A percentile compares a stretch with the other conserved stretches of the same genome.
Evolutionary conservation across 2,329 filamentous ascomycete genomes (phyloP).

Genomic region (Parafenestella ontariensis): DNA sequence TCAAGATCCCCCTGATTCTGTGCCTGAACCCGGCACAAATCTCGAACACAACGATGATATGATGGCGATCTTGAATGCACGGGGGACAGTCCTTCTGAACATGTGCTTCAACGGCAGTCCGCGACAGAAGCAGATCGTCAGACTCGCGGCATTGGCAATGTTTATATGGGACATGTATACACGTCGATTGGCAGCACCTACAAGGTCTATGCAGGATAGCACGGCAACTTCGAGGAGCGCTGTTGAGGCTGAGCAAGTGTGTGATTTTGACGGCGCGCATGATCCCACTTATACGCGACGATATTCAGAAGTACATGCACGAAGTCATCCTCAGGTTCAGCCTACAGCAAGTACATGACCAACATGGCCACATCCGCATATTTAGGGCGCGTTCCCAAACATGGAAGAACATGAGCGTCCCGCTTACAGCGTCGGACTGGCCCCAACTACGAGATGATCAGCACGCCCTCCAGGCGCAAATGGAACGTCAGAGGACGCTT

Average conservation of each 20-base stretch:
- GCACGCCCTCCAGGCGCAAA: neutral
- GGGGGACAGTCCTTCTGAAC: conserved; percentile 8
- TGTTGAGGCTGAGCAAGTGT: too few species aligned
- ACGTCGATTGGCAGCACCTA: neutral
- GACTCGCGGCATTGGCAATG: neutral
- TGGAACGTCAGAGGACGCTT: neutral
- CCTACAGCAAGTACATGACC: neutral
- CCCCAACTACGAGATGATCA: neutral
- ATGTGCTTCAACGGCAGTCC: neutral
- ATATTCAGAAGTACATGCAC: neutral
- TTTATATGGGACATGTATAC: neutral
- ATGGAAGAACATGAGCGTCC: neutral
- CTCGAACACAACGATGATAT: conserved; percentile 2
- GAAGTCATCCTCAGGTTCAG: neutral
- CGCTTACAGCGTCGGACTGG: neutral
- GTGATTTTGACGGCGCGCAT: neutral
- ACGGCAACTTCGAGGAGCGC: too few species aligned
- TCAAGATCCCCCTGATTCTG: neutral
- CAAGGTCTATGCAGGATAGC: neutral
- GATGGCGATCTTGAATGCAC: conserved; percentile 3
- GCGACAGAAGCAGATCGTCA: neutral
- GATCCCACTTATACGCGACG: conserved; percentile 1
- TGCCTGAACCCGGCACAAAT: neutral
- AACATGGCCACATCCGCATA: neutral
- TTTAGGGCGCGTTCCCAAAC: neutral